These are phyloP conservation scores for Dictyostelium brefeldianum DNA, from an alignment of 78 protist genomes.

Conservation along the genomic window DNA sequence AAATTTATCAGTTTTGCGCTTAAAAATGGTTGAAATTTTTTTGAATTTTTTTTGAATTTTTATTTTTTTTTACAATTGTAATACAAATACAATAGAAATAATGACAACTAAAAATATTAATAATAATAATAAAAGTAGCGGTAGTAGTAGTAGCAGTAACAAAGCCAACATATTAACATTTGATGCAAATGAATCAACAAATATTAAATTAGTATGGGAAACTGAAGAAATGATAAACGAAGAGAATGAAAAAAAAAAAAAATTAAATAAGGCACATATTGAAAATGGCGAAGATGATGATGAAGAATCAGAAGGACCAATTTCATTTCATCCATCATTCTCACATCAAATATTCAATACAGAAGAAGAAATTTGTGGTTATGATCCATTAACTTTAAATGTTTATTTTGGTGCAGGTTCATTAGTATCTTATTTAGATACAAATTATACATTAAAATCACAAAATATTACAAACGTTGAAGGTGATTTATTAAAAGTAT, in stretches of 20 bases:
- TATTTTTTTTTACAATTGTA: too few relatives aligned
- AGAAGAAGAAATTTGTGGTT: slow-evolving; percentile 38
- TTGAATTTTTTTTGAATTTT: too few relatives aligned
- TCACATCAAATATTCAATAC: slow-evolving; percentile 61
- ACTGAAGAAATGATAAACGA: background rate
- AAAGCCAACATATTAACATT: slow-evolving; percentile 2
- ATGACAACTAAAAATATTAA: too few relatives aligned
- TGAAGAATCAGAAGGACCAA: background rate
- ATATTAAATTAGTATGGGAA: slow-evolving; percentile 35
- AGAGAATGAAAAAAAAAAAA: background rate
- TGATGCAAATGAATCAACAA: slow-evolving; percentile 37
- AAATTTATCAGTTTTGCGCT: too few relatives aligned
- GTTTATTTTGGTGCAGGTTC: slow-evolving; percentile 65
- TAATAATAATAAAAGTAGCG: too few relatives aligned
- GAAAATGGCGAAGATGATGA: background rate
- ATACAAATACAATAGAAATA: too few relatives aligned
- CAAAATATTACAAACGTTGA: slow-evolving; percentile 61
- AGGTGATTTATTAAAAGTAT: slow-evolving; percentile 10
- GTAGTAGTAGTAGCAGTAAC: background rate
- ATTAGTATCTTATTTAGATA: slow-evolving; percentile 16
- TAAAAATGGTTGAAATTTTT: too few relatives aligned
- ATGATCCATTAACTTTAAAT: slow-evolving; percentile 52
- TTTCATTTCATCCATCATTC: slow-evolving; percentile 21
- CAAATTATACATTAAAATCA: slow-evolving; percentile 56
- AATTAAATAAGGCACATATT: background rate